Conservation (phyloP, 202 grass and related monocot species). For the Digitaria exilis region DNA sequence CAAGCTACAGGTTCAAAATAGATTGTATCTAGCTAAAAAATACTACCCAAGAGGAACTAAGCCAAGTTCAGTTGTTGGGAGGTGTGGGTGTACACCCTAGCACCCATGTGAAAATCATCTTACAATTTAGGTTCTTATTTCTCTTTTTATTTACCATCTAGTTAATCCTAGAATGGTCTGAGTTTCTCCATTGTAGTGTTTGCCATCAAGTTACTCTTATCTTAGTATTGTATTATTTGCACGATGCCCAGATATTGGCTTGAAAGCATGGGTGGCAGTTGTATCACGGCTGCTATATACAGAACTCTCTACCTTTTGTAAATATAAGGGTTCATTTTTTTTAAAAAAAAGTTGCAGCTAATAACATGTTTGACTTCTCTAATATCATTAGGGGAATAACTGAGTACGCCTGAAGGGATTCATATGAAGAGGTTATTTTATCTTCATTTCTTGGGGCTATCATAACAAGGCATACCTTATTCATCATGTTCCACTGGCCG, state of each 20-base stretch:
- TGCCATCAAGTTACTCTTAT: no score
- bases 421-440: slow-evolving; percentile 11
- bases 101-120: not conserved
- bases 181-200: no score
- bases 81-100: not conserved
- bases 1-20: slow-evolving; percentile 7
- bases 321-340: not conserved
- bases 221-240: slow-evolving; percentile 3
- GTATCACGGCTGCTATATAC: not conserved
- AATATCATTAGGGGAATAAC: not conserved
- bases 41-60: not conserved
- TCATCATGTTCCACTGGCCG: slow-evolving; percentile 99
- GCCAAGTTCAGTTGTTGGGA: not conserved
- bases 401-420: not conserved
- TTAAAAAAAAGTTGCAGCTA: not conserved
- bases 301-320: not conserved
- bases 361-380: not conserved
- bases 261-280: not conserved
- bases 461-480: slow-evolving; percentile 67
- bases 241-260: not conserved
- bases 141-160: not conserved
- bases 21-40: not conserved
- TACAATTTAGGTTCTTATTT: not conserved
- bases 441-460: not conserved
- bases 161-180: not conserved